Evolutionary conservation across 495 filamentous ascomycete species (phyloP).

Genomic region (Echria macrotheca): DNA sequence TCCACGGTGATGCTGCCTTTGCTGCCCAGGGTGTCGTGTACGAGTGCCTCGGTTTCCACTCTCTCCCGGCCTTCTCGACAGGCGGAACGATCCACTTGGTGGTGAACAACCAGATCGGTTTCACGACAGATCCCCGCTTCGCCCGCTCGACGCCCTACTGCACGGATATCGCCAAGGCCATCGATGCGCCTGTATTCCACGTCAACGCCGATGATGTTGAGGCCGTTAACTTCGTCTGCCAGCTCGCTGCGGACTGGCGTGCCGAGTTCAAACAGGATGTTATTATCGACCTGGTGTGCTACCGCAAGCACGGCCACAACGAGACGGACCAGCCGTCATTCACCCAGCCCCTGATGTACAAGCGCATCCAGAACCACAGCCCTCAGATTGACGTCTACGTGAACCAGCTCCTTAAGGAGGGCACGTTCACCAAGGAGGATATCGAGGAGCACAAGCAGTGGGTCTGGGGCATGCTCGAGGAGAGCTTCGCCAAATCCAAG

Average conservation of each 20-base stretch:
- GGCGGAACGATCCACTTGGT: slow-evolving; percentile 96
- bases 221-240: slow-evolving; percentile 96
- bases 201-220: slow-evolving; percentile 98
- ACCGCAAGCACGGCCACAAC: slow-evolving; percentile 98
- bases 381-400: slow-evolving; percentile 82
- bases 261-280: slow-evolving; percentile 97
- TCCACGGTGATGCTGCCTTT: slow-evolving; percentile 97
- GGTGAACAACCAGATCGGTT: slow-evolving; percentile 99
- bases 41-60: slow-evolving; percentile 96
- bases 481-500: slow-evolving; percentile 93
- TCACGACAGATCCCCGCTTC: slow-evolving; percentile 98
- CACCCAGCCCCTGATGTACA: slow-evolving; percentile 99
- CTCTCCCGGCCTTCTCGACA: slow-evolving; percentile 90
- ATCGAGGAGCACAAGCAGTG: slow-evolving; percentile 99
- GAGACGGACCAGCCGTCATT: slow-evolving; percentile 99
- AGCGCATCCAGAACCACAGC: slow-evolving; percentile 78
- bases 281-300: slow-evolving; percentile 96
- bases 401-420: slow-evolving; percentile 78
- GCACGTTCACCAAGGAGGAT: slow-evolving; percentile 93
- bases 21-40: slow-evolving; percentile 96
- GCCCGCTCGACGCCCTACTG: slow-evolving; percentile 97
- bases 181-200: slow-evolving; percentile 97
- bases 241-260: slow-evolving; percentile 93
- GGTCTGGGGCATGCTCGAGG: slow-evolving; percentile 98
- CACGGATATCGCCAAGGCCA: slow-evolving; percentile 97